Evolutionary conservation across 2,329 filamentous ascomycete genomes (phyloP), one percentile per base, ranked within the genome.

Genomic region (Microdochium nivale): DNA sequence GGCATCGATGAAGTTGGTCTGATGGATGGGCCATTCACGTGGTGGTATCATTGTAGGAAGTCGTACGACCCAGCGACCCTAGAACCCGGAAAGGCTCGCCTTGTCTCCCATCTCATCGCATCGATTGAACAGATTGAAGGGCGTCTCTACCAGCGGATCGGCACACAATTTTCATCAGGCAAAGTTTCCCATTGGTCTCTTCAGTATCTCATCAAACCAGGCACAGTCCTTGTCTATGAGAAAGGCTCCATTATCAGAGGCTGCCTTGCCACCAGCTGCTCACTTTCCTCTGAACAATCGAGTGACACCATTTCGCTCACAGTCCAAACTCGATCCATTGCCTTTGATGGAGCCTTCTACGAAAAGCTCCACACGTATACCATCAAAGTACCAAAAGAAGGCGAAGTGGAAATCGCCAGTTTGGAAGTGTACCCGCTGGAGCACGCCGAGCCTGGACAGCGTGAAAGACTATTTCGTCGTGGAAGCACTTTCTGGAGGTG

Each of bases 21-120:
- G 14, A 33, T 33, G 30, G 8, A 33, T 33, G 30, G 30, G 19
- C 54, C 54, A 5, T 55, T 50, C 33, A 21, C 51, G 2, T 55
- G 52, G 30, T 55, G 54, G 54, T 55, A 52, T 23, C 47, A 52
- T 43, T 55, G 51, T 30, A 27, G 54, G n/a, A 49, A 37, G 24
- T 33, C 25, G 3, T 19, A 40, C 3, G 25, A 32, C 21, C 32
- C 47, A 16, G 3, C 48, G 7, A 25, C 27, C 14, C 11, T 54
- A 25, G 32, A 16, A 24, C 30, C 27, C 3, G 14, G 32, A 30
- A 49, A 54, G 43, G 19, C 25, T 32, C 14, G 7, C 9, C 30
- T 54, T 32, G 48, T 54, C 25, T 16, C 23, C 11, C 14, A 37
- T 3, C 33, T 56, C 14, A 54, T 48, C 8, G 25, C 46, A 14